Conservation (phyloP, 306 rosid genomes). For the Acmispon strigosus region DNA sequence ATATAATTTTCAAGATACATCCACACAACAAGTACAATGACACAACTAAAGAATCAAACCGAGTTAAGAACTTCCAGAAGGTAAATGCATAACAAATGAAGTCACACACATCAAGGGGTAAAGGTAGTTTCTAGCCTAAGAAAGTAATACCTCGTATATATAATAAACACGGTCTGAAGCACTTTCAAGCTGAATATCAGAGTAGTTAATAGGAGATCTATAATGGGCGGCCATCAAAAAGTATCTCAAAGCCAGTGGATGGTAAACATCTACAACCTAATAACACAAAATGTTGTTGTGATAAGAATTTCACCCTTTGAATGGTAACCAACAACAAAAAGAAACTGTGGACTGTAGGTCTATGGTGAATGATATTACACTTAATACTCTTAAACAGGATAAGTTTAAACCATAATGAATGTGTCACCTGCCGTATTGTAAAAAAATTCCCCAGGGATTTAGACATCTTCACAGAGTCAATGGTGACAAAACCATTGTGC, state of each 20-base stretch:
- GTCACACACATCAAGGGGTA: neutral
- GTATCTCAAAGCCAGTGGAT: constrained; percentile 89
- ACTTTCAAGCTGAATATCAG: constrained; percentile 74
- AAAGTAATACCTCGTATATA: constrained; percentile 69
- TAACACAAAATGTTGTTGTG: constrained; percentile 10
- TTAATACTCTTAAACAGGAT: neutral
- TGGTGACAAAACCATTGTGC: constrained; percentile 89
- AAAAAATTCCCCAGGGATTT: constrained; percentile 96
- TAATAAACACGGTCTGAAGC: constrained; percentile 90
- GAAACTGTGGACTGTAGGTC: neutral
- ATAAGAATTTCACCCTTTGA: constrained; percentile 7
- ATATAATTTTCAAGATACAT: constrained; percentile 17
- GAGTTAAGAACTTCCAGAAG: neutral
- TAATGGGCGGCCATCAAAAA: constrained; percentile 92
- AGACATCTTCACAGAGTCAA: constrained; percentile 92
- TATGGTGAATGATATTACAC: neutral
- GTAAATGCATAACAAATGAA: neutral
- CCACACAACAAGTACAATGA: neutral
- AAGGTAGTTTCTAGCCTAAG: neutral
- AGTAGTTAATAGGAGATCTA: constrained; percentile 89
- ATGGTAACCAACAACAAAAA: neutral
- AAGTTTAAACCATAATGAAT: neutral
- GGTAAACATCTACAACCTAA: constrained; percentile 83
- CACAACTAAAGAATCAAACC: neutral
- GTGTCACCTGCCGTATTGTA: constrained; percentile 83